A percentile compares a stretch with the other conserved stretches of the same genome.
Conservation (phyloP, 805 yeast species). For the Starmerella roubikii region DNA sequence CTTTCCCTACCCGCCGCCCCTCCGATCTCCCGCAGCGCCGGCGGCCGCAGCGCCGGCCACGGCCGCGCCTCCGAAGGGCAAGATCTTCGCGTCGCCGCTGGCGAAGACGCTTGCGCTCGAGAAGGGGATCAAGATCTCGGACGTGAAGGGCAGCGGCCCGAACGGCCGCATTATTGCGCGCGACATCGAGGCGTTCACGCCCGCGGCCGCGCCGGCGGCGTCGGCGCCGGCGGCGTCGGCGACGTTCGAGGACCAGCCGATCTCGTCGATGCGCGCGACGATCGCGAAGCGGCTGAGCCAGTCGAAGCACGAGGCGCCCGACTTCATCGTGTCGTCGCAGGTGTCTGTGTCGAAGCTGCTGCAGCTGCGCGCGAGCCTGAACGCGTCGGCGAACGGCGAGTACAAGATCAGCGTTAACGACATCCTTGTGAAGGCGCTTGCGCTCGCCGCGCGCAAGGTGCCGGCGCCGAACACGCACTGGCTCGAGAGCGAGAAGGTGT, state of each 20-base stretch:
- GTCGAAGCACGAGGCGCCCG: slow-evolving; percentile 78
- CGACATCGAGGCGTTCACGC: slow-evolving; percentile 67
- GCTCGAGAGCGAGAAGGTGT: slow-evolving; percentile 77
- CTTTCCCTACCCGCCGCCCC: not conserved
- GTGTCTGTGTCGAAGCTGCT: slow-evolving; percentile 79
- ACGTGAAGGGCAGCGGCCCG: slow-evolving; percentile 87
- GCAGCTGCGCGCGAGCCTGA: slow-evolving; percentile 82
- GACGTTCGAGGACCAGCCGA: slow-evolving; percentile 70
- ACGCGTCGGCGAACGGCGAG: slow-evolving; percentile 70
- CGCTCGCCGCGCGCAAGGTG: slow-evolving; percentile 76
- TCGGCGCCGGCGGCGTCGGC: slow-evolving; percentile 26
- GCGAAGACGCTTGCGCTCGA: slow-evolving; percentile 91
- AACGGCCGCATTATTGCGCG: slow-evolving; percentile 83
- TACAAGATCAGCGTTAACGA: slow-evolving; percentile 91
- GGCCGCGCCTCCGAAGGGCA: slow-evolving; percentile 31
- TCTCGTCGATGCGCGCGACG: slow-evolving; percentile 84
- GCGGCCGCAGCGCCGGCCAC: not conserved
- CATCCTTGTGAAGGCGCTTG: slow-evolving; percentile 84
- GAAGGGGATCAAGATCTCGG: slow-evolving; percentile 75
- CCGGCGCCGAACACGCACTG: slow-evolving; percentile 92
- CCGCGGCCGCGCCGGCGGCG: slow-evolving; percentile 27
- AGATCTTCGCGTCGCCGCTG: slow-evolving; percentile 87
- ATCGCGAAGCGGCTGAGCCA: slow-evolving; percentile 78
- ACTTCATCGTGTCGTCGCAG: slow-evolving; percentile 79
- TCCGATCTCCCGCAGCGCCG: slow-evolving; percentile 13